Conservation (phyloP, 169 alveolate species). For the Eimeria falciformis region DNA sequence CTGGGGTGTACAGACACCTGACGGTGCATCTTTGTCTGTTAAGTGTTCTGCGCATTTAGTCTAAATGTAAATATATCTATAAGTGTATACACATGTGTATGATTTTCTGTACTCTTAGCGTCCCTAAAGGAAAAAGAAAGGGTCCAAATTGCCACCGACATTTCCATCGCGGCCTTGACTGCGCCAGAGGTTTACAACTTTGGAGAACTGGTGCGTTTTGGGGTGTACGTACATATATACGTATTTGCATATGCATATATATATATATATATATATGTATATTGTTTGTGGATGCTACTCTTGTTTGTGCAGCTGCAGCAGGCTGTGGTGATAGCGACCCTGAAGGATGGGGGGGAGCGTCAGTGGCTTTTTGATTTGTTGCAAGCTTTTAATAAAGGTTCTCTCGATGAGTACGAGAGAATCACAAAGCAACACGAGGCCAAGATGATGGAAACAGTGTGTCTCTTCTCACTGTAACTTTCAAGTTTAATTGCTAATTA, state of each 20-base stretch:
- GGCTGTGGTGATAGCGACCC: not conserved
- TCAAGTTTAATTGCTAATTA: no score
- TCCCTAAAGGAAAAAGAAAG: conserved; percentile 17
- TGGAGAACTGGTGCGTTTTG: conserved; percentile 40
- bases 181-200: conserved; percentile 51
- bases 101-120: not conserved
- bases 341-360: conserved; percentile 1
- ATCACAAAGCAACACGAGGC: not conserved
- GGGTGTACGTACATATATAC: not conserved
- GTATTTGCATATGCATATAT: not conserved
- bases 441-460: not conserved
- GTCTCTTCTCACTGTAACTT: not conserved
- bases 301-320: conserved; percentile 58
- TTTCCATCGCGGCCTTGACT: conserved; percentile 41
- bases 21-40: not conserved
- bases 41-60: not conserved
- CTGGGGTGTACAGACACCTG: conserved; percentile 3
- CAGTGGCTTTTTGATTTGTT: conserved; percentile 36
- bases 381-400: conserved; percentile 22
- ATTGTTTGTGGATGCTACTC: not conserved
- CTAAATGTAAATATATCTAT: not conserved
- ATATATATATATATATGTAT: not conserved
- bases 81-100: not conserved
- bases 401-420: not conserved
- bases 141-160: not conserved